phyloP scores from a whole-genome alignment of 345 rosid genomes.

The Gossypium anomalum region DNA sequence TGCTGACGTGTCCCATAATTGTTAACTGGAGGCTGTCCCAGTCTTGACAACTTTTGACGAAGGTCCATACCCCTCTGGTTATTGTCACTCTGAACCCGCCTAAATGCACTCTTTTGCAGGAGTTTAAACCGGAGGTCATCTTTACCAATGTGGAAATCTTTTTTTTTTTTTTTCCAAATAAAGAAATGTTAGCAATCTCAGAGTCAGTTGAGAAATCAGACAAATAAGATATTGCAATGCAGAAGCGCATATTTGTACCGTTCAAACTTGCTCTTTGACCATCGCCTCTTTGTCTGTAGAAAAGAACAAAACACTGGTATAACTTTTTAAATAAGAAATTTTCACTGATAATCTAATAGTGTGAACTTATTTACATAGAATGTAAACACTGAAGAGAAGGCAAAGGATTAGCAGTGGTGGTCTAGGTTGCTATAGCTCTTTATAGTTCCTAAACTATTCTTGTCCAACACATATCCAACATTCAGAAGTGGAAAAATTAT shows the following conservation, averaged over 20 bases:
- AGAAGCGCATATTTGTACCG: conserved; percentile 31
- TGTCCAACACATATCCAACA: background rate
- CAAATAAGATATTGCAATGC: conserved; percentile 6
- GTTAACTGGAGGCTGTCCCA: conserved; percentile 36
- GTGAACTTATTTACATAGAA: conserved; percentile 2
- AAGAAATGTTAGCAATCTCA: conserved; percentile 32
- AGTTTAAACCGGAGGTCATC: conserved; percentile 83
- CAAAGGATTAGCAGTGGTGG: background rate
- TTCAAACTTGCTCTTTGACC: conserved; percentile 30
- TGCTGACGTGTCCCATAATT: conserved; percentile 32
- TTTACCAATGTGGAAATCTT: conserved; percentile 59
- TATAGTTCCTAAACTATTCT: background rate
- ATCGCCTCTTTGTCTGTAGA: conserved; percentile 70
- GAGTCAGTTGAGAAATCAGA: conserved; percentile 25
- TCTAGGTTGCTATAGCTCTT: background rate
- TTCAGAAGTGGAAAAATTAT: background rate
- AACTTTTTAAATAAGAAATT: conserved; percentile 4
- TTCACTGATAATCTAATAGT: background rate
- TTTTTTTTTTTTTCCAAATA: conserved; percentile 24
- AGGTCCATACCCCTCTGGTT: conserved; percentile 53
- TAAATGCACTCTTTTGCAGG: conserved; percentile 55
- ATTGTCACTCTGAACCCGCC: conserved; percentile 43
- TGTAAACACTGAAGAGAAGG: background rate
- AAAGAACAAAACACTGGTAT: conserved; percentile 16
- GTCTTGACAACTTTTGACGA: conserved; percentile 68